Evolutionary conservation across 768 basidiomycete species (phyloP), one percentile per base, ranked within the genome.

Genomic region (Pulveroboletus sp.): DNA sequence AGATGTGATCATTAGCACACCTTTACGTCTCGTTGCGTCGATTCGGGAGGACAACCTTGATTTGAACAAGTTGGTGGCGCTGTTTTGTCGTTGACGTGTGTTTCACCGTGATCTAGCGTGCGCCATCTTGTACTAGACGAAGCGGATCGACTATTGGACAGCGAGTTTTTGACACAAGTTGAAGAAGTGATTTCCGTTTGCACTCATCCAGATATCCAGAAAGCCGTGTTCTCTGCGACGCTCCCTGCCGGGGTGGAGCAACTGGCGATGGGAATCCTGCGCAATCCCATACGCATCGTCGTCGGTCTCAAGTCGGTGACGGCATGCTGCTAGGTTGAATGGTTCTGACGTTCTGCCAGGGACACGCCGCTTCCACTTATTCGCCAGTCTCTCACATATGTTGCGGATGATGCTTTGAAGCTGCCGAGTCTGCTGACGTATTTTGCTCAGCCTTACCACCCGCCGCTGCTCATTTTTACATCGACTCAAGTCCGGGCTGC

Each of bases 341-440:
- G 26, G 14, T 47, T 48, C 47, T 65, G 47, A 69, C 38, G 2
- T 21, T 5, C 30, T 36, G 36, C 31, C 58, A 96, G 94, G 70
- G 96, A 99, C 64, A 92, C 93, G 0, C 95, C 96, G 0, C 82
- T 95, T 0, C 86, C 91, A 3, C 82, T 89, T n/a, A 93, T 98
- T 35, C 66, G 80, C 1, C 96, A 99, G 69, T 80, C 84, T 1
- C 78, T 99, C 18, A 84, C 85, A 17, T 99, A 96, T 64, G 93
- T 94, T 46, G 89, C 90, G 18, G 88, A 92, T 43, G 96, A 98
- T 60, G 75, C 83, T 3, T 96, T 93, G n/a, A 99, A 99, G 68
- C 75, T 98, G 18, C 86, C 92, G 7, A 93, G 90, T 43, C 76
- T 99, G 30, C 74, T 93, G 27, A 75, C 85, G 41, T 82, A 94